phyloP scores from a whole-genome alignment of 169 alveolate species.

The Plasmodium reichenowi region DNA sequence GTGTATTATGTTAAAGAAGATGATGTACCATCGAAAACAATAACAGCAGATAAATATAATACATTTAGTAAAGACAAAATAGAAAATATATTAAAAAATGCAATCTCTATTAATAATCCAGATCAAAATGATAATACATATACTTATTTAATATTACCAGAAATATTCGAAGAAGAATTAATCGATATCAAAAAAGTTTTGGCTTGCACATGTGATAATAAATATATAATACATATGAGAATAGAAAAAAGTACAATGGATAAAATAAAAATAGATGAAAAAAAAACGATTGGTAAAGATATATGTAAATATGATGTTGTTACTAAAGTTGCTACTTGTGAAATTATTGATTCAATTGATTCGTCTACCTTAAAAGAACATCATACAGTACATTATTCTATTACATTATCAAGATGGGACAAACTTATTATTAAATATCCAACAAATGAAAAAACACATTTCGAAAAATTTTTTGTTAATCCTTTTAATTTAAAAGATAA shows the following conservation, averaged over 20 bases:
- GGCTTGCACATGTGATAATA: slow-evolving; percentile 47
- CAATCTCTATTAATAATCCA: slow-evolving; percentile 15
- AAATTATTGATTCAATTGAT: slow-evolving; percentile 30
- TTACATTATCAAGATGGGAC: slow-evolving; percentile 34
- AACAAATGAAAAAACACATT: slow-evolving; percentile 31
- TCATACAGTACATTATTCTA: background rate
- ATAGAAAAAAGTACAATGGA: background rate
- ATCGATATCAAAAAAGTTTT: background rate
- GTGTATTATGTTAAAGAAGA: slow-evolving; percentile 7
- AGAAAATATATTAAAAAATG: slow-evolving; percentile 8
- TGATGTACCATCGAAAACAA: background rate
- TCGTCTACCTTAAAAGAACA: background rate
- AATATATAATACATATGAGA: slow-evolving; percentile 20
- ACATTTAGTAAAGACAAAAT: slow-evolving; percentile 1
- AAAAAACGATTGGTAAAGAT: background rate
- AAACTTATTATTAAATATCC: slow-evolving; percentile 44
- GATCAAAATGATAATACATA: slow-evolving; percentile 28
- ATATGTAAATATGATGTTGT: slow-evolving; percentile 24
- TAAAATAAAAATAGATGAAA: slow-evolving; percentile 1
- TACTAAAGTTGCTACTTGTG: slow-evolving; percentile 15
- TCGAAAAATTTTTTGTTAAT: slow-evolving; percentile 5
- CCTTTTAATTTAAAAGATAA: slow-evolving; percentile 62
- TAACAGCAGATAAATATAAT: background rate
- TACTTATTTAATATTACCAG: slow-evolving; percentile 45
- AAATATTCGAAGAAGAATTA: background rate